Evolutionary conservation across 495 filamentous ascomycete genomes (phyloP), one percentile per base, ranked within the genome.

Genomic region (Aspergillus cavernicola): DNA sequence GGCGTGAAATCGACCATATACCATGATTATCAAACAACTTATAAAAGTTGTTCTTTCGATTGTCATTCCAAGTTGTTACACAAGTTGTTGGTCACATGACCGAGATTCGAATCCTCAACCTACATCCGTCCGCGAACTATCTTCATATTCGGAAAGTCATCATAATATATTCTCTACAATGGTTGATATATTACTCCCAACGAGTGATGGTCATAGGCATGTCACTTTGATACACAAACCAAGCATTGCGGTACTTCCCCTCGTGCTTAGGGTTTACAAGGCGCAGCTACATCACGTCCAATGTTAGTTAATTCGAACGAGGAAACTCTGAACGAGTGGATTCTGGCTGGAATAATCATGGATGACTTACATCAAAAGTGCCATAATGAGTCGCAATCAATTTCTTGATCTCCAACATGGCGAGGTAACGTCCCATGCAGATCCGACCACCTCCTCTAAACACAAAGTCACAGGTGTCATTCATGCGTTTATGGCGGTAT

Each of bases 331-430:
- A 4, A 29, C 28, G 36, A 47, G 7, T 28, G 16, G 33, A 44
- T 18, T n/a, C n/a, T n/a, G n/a, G n/a, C n/a, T n/a, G 36, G 15
- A 16, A 23, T 18, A 18, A n/a, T n/a, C n/a, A n/a, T n/a, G 41
- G 13, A 32, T 16, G 3, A 60, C 67, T 61, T 49, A 80, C 75
- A 64, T 90, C 85, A 65, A 89, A 92, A 55, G 76, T 71, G 59
- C 79, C 75, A 57, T 90, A 73, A 60, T 91, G 73, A 49, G 78
- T 86, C 35, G 88, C 87, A 46, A 90, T 82, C 50, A 92, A 60
- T 73, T 92, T 91, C 56, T 88, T 88, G 46, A 90, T 85, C 76
- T 92, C 88, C 66, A 91, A 55, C 68, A 87, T 63, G 47, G 80
- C 82, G 50, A 91, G 84, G 58, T 91, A 90, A 71, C 80, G 78